Evolutionary conservation across 1,284 basidiomycete genomes (phyloP).

Genomic region (Porodaedalea pini): DNA sequence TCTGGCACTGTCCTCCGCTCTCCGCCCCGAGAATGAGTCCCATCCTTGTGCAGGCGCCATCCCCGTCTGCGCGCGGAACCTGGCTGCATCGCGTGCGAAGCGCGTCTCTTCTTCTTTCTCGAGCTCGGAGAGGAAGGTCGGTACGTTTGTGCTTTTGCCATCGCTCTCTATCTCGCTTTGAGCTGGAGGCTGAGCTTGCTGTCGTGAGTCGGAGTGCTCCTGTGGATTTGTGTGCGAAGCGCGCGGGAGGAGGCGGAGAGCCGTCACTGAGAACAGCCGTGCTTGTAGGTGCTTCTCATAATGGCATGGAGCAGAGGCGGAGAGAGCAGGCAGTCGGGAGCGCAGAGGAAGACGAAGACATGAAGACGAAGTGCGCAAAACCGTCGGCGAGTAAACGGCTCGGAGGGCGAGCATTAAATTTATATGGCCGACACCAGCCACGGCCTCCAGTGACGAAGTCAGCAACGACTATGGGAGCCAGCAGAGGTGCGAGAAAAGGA

Average conservation of each 20-base stretch:
- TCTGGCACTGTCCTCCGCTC: neutral
- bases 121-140: neutral
- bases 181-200: neutral
- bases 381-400: neutral
- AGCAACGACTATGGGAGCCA: neutral
- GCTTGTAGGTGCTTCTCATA: neutral
- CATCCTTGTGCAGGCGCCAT: neutral
- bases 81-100: neutral
- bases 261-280: neutral
- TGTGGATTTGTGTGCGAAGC: neutral
- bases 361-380: neutral
- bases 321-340: neutral
- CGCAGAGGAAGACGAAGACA: constrained; percentile 11
- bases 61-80: constrained; percentile 4
- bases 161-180: too few relatives aligned
- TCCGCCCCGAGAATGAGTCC: neutral
- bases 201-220: neutral
- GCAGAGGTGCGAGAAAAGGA: neutral
- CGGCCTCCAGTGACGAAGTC: neutral
- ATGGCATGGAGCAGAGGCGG: neutral
- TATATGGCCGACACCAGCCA: neutral
- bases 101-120: constrained; percentile 3
- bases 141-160: neutral
- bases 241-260: neutral
- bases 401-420: neutral